Evolutionary conservation across 176 grass and related monocot species (phyloP).

Genomic region (Puya raimondii): DNA sequence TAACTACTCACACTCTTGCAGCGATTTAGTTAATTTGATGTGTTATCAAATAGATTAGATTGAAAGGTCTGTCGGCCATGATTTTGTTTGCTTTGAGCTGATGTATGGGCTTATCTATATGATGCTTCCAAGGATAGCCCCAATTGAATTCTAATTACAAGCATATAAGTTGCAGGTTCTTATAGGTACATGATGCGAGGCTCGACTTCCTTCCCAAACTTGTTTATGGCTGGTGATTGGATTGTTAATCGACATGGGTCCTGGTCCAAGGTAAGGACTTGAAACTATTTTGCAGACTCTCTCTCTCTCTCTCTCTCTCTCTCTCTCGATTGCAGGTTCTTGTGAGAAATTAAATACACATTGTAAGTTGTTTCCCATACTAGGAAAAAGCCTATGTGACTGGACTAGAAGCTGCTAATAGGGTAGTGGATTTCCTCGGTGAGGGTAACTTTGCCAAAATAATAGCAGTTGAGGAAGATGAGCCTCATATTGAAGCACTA

Average conservation of each 20-base stretch:
- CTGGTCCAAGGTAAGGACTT: conserved; percentile 58
- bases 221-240: conserved; percentile 84
- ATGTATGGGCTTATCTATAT: too few relatives aligned
- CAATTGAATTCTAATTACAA: conserved; percentile 8
- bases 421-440: conserved; percentile 58
- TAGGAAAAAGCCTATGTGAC: conserved; percentile 91
- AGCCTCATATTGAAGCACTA: conserved; percentile 54
- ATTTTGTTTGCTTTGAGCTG: too few relatives aligned
- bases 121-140: background rate
- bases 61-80: too few relatives aligned
- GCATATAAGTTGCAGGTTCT: conserved; percentile 44
- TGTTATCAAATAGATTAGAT: too few relatives aligned
- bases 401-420: conserved; percentile 83
- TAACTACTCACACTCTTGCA: too few relatives aligned
- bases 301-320: background rate
- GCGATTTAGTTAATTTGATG: too few relatives aligned
- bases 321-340: conserved; percentile 8
- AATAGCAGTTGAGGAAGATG: conserved; percentile 73
- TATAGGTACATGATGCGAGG: conserved; percentile 62
- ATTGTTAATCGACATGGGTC: conserved; percentile 82
- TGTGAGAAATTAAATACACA: conserved; percentile 11
- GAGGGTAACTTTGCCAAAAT: conserved; percentile 81
- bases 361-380: conserved; percentile 10
- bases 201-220: conserved; percentile 64
- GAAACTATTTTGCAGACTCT: conserved; percentile 3